A percentile compares a stretch with the other conserved stretches of the same genome.
phyloP scores from a whole-genome alignment of 2,329 filamentous ascomycete species.

The Paraphoma sp. region DNA sequence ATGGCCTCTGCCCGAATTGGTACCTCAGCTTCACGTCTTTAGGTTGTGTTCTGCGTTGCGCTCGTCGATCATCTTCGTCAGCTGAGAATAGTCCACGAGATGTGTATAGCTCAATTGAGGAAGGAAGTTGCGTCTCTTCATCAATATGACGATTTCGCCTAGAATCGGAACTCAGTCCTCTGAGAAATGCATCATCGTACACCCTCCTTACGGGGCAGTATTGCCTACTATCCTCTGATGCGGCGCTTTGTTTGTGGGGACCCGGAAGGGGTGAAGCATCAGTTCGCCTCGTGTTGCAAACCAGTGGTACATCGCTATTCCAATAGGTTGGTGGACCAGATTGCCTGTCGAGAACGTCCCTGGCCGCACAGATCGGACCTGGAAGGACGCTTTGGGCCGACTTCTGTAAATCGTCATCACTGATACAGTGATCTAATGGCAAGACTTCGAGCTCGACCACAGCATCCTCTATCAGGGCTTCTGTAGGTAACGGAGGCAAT shows the following conservation, averaged over 20 bases:
- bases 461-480: too few relatives aligned
- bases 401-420: too few relatives aligned
- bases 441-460: too few relatives aligned
- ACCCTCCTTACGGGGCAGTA: background rate
- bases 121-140: slow-evolving; percentile 2
- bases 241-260: background rate
- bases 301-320: too few relatives aligned
- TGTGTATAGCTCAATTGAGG: background rate
- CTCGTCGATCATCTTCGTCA: background rate
- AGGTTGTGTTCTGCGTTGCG: slow-evolving; percentile 6
- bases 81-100: slow-evolving; percentile 5
- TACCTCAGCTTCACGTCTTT: slow-evolving; percentile 18
- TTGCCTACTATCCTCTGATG: background rate
- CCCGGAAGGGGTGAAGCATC: too few relatives aligned
- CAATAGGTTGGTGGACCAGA: too few relatives aligned
- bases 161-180: background rate
- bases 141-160: background rate
- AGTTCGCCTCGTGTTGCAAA: too few relatives aligned
- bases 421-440: too few relatives aligned
- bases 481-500: slow-evolving; percentile 15
- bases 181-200: background rate
- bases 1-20: slow-evolving; percentile 13
- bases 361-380: too few relatives aligned
- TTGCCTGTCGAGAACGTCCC: too few relatives aligned
- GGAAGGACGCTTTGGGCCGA: too few relatives aligned